A percentile compares a stretch with the other conserved stretches of the same genome.
These are phyloP conservation scores for Bonia amplexicaulis DNA, from an alignment of 176 grass and related monocot species.

Conservation along the genomic window DNA sequence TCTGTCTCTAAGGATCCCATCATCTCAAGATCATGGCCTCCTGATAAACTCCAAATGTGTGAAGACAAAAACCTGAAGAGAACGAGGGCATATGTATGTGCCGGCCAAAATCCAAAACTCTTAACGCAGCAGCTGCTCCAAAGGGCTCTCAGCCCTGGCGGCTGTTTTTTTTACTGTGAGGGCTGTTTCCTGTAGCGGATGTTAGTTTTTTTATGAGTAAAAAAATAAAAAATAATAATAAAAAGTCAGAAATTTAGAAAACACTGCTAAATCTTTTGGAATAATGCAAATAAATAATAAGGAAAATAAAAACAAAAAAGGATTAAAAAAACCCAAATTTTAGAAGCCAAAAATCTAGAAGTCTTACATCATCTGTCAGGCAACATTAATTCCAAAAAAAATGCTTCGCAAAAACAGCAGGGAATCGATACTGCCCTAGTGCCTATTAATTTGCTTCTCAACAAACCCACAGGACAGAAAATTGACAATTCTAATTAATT, in stretches of 20 bases:
- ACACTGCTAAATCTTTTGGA: no score
- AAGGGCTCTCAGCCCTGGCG: no score
- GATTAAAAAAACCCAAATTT: no score
- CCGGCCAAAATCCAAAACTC: not conserved
- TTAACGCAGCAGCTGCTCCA: not conserved
- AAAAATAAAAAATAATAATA: no score
- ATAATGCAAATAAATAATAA: no score
- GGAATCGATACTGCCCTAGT: not conserved
- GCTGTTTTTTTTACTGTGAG: no score
- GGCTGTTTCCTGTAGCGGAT: no score
- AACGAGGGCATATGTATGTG: not conserved
- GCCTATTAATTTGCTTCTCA: not conserved
- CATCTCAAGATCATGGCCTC: constrained; percentile 19
- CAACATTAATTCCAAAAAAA: not conserved
- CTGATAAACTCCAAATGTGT: constrained; percentile 1
- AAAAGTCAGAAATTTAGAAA: no score
- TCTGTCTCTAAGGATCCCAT: not conserved
- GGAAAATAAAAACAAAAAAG: no score
- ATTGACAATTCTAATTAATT: not conserved
- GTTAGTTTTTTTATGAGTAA: no score
- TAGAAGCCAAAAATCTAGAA: no score
- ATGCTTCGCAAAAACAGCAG: no score
- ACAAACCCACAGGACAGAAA: not conserved
- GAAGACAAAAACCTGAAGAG: not conserved
- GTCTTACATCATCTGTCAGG: not conserved